phyloP scores from a whole-genome alignment of 2,329 filamentous ascomycete species.

The Magnaporthiopsis rhizophila region DNA sequence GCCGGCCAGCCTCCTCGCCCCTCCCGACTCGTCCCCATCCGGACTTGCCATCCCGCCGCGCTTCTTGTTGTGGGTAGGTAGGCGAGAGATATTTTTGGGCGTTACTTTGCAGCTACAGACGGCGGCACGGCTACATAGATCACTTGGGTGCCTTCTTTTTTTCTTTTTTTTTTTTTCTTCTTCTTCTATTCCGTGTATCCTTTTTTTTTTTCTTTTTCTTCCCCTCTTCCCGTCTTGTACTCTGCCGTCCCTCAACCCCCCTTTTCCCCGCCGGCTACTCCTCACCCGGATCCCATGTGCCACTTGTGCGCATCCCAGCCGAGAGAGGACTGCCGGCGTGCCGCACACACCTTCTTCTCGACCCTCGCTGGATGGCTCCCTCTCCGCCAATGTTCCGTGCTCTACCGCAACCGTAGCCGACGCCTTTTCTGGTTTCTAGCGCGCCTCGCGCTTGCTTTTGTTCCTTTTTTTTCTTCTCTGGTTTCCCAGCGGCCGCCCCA shows the following conservation, averaged over 20 bases:
- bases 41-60: neutral
- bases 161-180: neutral
- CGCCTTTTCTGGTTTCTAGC: neutral
- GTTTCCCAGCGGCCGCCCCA: neutral
- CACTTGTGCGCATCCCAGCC: neutral
- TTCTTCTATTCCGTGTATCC: neutral
- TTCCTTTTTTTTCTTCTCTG: neutral
- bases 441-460: neutral
- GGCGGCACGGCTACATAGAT: neutral
- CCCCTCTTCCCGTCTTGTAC: too few relatives aligned
- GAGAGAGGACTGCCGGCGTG: neutral
- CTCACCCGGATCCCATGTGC: neutral
- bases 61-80: neutral
- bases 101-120: neutral
- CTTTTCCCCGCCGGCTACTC: too few relatives aligned
- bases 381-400: neutral
- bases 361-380: neutral
- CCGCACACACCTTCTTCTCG: neutral
- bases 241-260: neutral
- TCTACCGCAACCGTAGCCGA: neutral
- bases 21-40: neutral
- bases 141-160: too few relatives aligned
- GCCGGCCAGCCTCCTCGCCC: neutral
- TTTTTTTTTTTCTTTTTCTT: neutral
- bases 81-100: neutral